Base-by-base conservation (phyloP, 2,329 filamentous ascomycete genomes). In the Hymenoscyphus fraxineus region DNA sequence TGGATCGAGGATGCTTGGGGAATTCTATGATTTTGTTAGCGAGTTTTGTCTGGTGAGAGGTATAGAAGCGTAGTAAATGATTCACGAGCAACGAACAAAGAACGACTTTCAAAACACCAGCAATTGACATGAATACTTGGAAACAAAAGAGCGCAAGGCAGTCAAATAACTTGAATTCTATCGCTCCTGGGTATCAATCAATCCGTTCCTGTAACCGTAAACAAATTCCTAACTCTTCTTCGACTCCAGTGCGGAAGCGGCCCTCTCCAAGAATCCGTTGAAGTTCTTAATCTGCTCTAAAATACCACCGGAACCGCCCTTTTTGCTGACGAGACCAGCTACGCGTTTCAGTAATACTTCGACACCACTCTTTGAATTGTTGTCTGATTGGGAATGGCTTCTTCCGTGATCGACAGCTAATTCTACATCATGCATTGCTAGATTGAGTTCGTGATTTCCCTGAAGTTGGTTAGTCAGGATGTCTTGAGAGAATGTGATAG, bases 211-310 rank as follows among this genome's bases (percentile, higher is more conserved):
- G 19, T 51, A 27, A 10, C 44, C 6, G 19, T 51, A 51, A 51
- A 51, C 16, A 22, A 51, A 69, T 62, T 41, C 44, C 67, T 41
- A 71, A 63, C 58, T 22, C 55, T 66, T 70, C 61, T 63, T 70
- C 9, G 64, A 64, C 73, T 88, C 86, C 55, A 89, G 76, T 39
- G 81, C 83, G 38, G 79, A 74, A 2, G 85, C 86, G 6, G 85
- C 80, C 27, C 87, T 80, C 73, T 89, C 87, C 59, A 89, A 76
- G 67, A 89, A 86, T 39, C 80, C 80, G 68, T 89, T 89, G 70
- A 89, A 89, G 58, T 85, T 82, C 65, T 77, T 81, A 62, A 89
- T 81, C 72, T 85, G 82, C 65, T 78, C 80, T 67, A 89, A 76
- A 4, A 82, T 76, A 2, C 84, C 84, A 27, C 84, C 84, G 0